Evolutionary conservation across 1,139 yeast genomes (phyloP).

Genomic region (Hyphopichia wangnamkhiaoensis): DNA sequence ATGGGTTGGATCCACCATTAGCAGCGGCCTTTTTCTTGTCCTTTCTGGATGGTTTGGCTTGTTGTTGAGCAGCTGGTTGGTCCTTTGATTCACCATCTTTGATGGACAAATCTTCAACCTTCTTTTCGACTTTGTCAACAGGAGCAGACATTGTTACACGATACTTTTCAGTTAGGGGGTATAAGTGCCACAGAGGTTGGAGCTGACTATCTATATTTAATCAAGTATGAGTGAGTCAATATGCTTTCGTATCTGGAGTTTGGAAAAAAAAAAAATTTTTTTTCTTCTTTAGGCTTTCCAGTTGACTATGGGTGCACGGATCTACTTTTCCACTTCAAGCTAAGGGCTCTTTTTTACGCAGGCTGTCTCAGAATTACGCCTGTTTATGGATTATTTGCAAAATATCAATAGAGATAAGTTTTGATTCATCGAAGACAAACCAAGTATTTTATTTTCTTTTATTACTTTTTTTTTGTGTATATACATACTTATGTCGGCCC

Average conservation of each 20-base stretch:
- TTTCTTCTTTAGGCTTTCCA: not conserved
- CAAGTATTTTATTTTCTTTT: no score
- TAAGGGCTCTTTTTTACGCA: conserved; percentile 1
- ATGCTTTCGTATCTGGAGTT: not conserved
- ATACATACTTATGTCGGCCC: no score
- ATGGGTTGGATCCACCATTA: conserved; percentile 33
- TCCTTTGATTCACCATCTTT: conserved; percentile 21
- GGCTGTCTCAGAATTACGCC: not conserved
- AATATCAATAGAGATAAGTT: no score
- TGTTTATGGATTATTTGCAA: no score
- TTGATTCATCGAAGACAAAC: no score
- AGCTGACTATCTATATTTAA: not conserved
- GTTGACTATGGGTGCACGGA: not conserved
- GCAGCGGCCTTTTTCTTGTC: conserved; percentile 30
- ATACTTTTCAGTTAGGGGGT: no score
- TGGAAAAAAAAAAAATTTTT: not conserved
- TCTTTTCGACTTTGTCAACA: conserved; percentile 42
- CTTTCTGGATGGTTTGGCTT: conserved; percentile 9
- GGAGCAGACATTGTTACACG: conserved; percentile 4
- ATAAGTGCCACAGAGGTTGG: not conserved
- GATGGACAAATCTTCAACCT: conserved; percentile 56
- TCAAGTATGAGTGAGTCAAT: not conserved
- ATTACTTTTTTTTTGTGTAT: no score
- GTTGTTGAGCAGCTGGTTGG: conserved; percentile 7
- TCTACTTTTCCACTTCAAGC: not conserved